A percentile compares a stretch with the other conserved stretches of the same genome.
Evolutionary conservation across 305 asterid species (phyloP).

Genomic region (Rubia tinctorum): DNA sequence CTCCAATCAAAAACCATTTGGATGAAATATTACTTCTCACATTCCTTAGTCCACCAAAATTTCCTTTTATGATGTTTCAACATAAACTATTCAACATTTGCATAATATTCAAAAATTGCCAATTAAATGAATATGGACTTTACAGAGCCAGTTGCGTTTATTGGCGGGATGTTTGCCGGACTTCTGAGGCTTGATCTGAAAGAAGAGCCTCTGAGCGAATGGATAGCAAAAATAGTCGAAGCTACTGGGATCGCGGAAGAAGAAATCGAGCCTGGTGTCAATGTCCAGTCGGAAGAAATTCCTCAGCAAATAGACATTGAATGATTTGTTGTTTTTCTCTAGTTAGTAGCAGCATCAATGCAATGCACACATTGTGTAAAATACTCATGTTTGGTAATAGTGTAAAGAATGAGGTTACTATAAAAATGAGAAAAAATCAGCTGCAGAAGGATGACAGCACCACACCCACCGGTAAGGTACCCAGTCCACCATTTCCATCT

Average conservation of each 20-base stretch:
- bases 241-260: conserved; percentile 60
- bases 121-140: too few species aligned
- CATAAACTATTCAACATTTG: too few species aligned
- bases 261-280: conserved; percentile 27
- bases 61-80: too few species aligned
- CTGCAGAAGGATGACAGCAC: too few species aligned
- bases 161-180: conserved; percentile 90
- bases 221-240: conserved; percentile 71
- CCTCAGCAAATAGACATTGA: conserved; percentile 70
- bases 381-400: neutral
- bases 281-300: conserved; percentile 30
- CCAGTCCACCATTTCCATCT: too few species aligned
- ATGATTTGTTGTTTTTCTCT: conserved; percentile 25
- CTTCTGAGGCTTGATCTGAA: conserved; percentile 77
- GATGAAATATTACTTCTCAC: too few species aligned
- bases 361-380: neutral
- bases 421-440: too few species aligned
- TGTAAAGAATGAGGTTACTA: neutral
- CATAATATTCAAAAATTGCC: too few species aligned
- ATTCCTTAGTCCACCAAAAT: too few species aligned
- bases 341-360: neutral
- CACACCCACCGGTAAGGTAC: too few species aligned
- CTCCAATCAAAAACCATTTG: too few species aligned
- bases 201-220: conserved; percentile 83
- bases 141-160: conserved; percentile 86